Evolutionary conservation across 2,329 filamentous ascomycete species (phyloP), one percentile per base, ranked within the genome.

Genomic region (Myriosclerotinia scirpicola): DNA sequence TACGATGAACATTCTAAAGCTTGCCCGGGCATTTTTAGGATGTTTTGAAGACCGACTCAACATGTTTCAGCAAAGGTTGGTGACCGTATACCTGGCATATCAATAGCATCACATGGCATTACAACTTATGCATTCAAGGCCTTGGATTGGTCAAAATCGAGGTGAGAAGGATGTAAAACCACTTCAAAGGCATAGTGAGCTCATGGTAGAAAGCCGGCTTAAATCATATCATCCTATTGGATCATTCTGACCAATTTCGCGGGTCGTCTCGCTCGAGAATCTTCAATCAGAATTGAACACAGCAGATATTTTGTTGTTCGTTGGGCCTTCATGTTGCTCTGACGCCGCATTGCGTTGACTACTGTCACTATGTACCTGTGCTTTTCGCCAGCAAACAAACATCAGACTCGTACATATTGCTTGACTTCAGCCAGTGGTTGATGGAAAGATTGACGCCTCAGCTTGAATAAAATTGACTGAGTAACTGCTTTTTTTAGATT

Each of bases 261-360:
- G 64, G 64, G 64, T 65, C 64, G 36, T 36, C 54, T 65, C 36
- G 46, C 44, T 60, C 48, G 22, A 52, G 17, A 53, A 36, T 65
- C 64, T 65, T 65, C 64, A 65, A 65, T 65, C 64, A 65, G 64
- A 65, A 65, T 65, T 22, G 64, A 65, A 65, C 64, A 65, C 54
- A 60, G 64, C 64, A 65, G 64, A 48, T 65, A 60, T 61, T 46
- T 62, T 54, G 64, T 65, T 65, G 64, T 65, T 65, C 64, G 64
- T 60, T 65, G 64, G 64, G 64, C 64, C 64, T 59, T 65, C 64
- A 61, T 65, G 55, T 61, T 60, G 44, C 38, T 65, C 64, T 65
- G 64, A 65, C 64, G 64, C 54, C 64, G 64, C 64, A 65, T 65
- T 65, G 64, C 64, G 55, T 65, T 53, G 22, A 65, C 64, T 65